Evolutionary conservation across 2,329 filamentous ascomycete species (phyloP), one percentile per base, ranked within the genome.

Genomic region (Aspergillus sp.): DNA sequence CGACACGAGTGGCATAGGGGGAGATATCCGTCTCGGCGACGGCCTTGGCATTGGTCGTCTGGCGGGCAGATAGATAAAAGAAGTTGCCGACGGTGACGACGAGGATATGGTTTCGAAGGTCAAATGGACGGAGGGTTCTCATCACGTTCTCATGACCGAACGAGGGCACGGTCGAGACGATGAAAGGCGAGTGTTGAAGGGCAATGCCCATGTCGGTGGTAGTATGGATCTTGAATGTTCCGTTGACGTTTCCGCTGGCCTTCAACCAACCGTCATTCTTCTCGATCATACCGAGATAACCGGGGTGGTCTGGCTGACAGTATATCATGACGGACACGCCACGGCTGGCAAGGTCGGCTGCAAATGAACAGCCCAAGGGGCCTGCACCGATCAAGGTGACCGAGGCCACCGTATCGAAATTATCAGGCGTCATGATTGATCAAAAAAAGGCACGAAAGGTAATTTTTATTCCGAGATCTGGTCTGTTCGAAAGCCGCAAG

Each of bases 61-160:
- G 52, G 32, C 52, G 50, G 28, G 52, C 50, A 27, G 52, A 44
- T 29, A 54, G 50, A 34, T 49, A 54, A 48, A 54, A 54, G 36
- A 54, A 54, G 50, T 54, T 54, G 36, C 52, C 52, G n/a, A 51
- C 50, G 28, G 52, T 54, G 42, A 54, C 49, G 29, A 54, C 49
- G 32, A 54, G 46, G 29, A 46, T 52, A 42, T 54, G 52, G 8
- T 52, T 48, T 29, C 46, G 48, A 29, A 52, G 38, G 44, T 54
- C 46, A 29, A 50, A 48, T 40, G 48, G 52, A 32, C 46, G 48
- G 12, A 52, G 41, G 4, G 40, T 36, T 7, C 32, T 36, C 41
- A 51, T 32, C 33, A 51, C 51, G 26, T 42, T 50, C 19, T 52
- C 47, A 40, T 50, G 48, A 1, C 45, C 52, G 19, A 48, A 50